These are phyloP conservation scores for Fusarium haematococcum DNA, from an alignment of 2,329 filamentous ascomycete genomes.

Conservation along the genomic window DNA sequence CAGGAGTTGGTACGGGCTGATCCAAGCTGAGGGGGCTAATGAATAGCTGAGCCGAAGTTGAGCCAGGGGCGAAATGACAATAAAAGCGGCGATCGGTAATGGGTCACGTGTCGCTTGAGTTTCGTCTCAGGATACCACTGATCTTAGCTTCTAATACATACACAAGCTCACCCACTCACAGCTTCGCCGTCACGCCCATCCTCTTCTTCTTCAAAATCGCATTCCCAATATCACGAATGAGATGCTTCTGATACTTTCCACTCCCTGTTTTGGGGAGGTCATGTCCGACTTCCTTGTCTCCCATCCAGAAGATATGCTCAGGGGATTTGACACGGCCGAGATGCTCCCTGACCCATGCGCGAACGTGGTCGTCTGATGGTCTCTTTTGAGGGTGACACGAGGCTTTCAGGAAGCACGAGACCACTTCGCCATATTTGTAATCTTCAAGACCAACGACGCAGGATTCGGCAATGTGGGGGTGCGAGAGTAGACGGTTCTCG, in stretches of 20 bases:
- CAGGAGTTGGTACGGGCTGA: too few relatives aligned
- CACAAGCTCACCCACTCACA: neutral
- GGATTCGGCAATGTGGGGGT: neutral
- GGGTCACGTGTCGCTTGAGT: too few relatives aligned
- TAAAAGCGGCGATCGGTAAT: too few relatives aligned
- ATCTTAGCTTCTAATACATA: neutral
- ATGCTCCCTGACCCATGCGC: constrained; percentile 6
- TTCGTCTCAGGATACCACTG: too few relatives aligned
- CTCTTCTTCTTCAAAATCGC: neutral
- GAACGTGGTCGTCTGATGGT: neutral
- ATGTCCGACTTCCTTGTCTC: neutral
- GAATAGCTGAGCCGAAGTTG: too few relatives aligned
- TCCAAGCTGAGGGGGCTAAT: too few relatives aligned
- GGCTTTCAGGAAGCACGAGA: constrained; percentile 5
- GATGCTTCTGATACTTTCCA: constrained; percentile 17
- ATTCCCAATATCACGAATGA: constrained; percentile 10
- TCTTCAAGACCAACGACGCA: constrained; percentile 16
- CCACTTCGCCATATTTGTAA: constrained; percentile 19
- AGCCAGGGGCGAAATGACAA: too few relatives aligned
- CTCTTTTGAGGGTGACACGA: neutral
- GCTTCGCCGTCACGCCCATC: neutral
- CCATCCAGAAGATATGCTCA: constrained; percentile 14
- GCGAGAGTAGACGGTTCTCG: neutral
- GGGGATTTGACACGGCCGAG: constrained; percentile 10
- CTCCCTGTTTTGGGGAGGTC: constrained; percentile 12